Base-by-base conservation (phyloP, 2,329 filamentous ascomycete genomes). In the Arthrobotrys entomopaga region DNA sequence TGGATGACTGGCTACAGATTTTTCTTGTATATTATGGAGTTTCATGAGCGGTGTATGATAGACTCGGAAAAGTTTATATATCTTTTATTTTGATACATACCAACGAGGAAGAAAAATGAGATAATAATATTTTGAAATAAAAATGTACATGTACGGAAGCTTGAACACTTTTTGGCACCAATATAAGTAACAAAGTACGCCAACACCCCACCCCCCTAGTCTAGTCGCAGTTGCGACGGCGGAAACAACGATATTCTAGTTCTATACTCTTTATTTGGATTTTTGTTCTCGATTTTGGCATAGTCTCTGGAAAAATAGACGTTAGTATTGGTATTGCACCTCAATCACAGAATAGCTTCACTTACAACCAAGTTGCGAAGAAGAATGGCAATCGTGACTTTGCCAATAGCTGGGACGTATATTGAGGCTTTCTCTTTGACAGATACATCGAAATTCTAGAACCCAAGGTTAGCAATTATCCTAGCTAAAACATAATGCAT, bases 371-470 rank as follows among this genome's bases (percentile, higher is more conserved):
- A 83, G 80, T 99, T 99, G 66, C 95, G 86, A 79, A 98, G 84
- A 70, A 99, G 83, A 38, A 97, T 89, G 15, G 94, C 91, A 81
- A 98, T 98, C 0, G 95, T 99, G 54, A 98, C 94, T 84, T 98
- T 99, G 78, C 95, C 95, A 77, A 97, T 96, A 0, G 94, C 95
- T 0, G 95, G 95, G 16, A 98, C 93, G 79, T 97, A 99, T 79
- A 99, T 96, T 3, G 92, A 93, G 1, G 95, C 95, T 84, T 93
- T 96, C 81, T 97, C 91, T 83, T 97, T 98, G 77, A 98, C 89
- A 54, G 91, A 91, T 0, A 90, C 89, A 75, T 90, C 89, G 82
- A 98, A 98, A 83, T 99, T 98, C 84, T 71, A 40, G 16, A 50
- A 10, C 29, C 29, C 2, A 15, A 46, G 16, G 16, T 46, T 20